Conservation (phyloP, 2,329 filamentous ascomycete genomes). For the Didymella keratinophila region DNA sequence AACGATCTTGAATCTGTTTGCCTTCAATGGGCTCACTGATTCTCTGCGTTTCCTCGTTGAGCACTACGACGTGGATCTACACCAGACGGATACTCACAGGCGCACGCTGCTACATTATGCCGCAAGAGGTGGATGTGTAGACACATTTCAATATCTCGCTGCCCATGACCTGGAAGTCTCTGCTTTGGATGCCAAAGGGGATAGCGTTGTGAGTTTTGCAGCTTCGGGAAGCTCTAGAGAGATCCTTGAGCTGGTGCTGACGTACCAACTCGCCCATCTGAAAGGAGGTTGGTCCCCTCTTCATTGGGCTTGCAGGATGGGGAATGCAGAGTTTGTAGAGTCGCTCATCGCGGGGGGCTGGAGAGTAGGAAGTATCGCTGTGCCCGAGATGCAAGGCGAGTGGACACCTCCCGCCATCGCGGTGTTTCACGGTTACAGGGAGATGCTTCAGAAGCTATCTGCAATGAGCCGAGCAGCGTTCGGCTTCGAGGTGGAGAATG, state of each 20-base stretch:
- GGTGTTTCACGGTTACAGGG: conserved; percentile 20
- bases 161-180: background rate
- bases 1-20: conserved; percentile 4
- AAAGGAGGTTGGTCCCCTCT: background rate
- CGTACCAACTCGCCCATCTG: background rate
- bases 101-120: conserved; percentile 7
- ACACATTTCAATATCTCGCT: conserved; percentile 3
- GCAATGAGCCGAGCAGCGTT: background rate
- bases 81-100: conserved; percentile 2
- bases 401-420: conserved; percentile 26
- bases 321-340: conserved; percentile 12
- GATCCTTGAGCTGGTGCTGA: background rate
- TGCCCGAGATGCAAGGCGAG: conserved; percentile 1
- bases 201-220: conserved; percentile 12
- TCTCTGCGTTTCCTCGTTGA: conserved; percentile 7
- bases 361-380: conserved; percentile 1
- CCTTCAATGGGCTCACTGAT: conserved; percentile 10
- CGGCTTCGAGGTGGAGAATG: too few relatives aligned
- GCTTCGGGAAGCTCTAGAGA: conserved; percentile 15
- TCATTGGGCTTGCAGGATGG: conserved; percentile 9
- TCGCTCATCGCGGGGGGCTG: conserved; percentile 7
- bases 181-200: conserved; percentile 8
- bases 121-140: conserved; percentile 1
- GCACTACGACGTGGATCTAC: background rate
- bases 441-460: conserved; percentile 16